Percentiles rank a stretch among this genome's conserved stretches.
Conservation (phyloP, 441 rosid species). For the Brassica hybrid region DNA sequence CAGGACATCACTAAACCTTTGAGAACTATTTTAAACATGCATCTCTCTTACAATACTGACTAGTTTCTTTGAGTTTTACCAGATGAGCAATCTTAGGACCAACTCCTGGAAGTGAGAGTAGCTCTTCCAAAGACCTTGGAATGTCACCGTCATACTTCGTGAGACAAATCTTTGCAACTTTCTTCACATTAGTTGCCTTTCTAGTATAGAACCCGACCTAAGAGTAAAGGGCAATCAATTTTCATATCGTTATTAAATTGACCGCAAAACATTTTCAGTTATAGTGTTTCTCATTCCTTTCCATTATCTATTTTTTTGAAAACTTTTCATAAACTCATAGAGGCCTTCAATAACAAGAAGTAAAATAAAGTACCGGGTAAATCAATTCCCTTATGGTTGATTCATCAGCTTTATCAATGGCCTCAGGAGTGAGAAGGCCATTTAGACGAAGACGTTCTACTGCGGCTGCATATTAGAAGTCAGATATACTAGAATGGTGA, state of each 20-base stretch:
- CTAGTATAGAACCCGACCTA: constrained; percentile 94
- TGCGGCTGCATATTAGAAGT: constrained; percentile 65
- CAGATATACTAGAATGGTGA: constrained; percentile 6
- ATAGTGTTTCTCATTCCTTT: constrained; percentile 1
- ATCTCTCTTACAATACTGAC: constrained; percentile 10
- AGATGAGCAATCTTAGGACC: constrained; percentile 99
- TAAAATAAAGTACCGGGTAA: constrained; percentile 59
- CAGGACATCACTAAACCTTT: constrained; percentile 5
- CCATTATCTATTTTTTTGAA: not conserved
- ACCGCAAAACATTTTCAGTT: not conserved
- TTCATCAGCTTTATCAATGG: constrained; percentile 88
- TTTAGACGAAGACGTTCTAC: constrained; percentile 76
- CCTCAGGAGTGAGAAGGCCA: constrained; percentile 76
- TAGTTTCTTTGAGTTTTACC: constrained; percentile 49
- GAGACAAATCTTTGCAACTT: constrained; percentile 84
- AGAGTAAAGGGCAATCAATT: constrained; percentile 13
- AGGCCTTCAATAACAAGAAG: not conserved
- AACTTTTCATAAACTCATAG: not conserved
- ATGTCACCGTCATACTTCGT: constrained; percentile 81
- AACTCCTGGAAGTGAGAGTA: constrained; percentile 90
- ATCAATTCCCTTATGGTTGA: constrained; percentile 72
- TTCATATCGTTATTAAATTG: not conserved
- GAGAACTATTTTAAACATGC: not conserved
- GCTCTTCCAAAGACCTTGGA: constrained; percentile 84
- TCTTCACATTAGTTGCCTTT: constrained; percentile 89